A percentile compares a stretch with the other conserved stretches of the same genome.
phyloP scores from a whole-genome alignment of 371 early-diverging fungal genomes.

The Zychaea mexicana region DNA sequence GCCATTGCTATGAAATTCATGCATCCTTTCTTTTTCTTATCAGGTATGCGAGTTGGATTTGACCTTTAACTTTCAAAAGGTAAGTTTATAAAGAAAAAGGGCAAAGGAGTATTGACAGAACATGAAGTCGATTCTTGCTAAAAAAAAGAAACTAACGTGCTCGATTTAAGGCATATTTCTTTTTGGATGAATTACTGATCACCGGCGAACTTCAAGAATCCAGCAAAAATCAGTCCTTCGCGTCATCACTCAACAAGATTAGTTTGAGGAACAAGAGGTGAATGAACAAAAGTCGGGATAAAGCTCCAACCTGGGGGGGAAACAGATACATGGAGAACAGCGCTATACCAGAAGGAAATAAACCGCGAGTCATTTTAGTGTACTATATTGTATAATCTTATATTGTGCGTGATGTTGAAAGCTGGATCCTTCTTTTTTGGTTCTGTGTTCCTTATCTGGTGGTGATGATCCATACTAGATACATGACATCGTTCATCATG shows the following conservation, averaged over 20 bases:
- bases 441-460: too few relatives aligned
- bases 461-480: too few relatives aligned
- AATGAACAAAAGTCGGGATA: slow-evolving; percentile 53
- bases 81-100: slow-evolving; percentile 17
- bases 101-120: too few relatives aligned
- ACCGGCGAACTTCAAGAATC: slow-evolving; percentile 87
- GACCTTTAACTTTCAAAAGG: slow-evolving; percentile 88
- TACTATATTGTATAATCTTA: too few relatives aligned
- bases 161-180: slow-evolving; percentile 86
- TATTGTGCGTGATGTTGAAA: too few relatives aligned
- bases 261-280: slow-evolving; percentile 74
- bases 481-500: too few relatives aligned
- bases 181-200: slow-evolving; percentile 83
- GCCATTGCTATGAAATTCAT: too few relatives aligned
- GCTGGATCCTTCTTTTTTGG: too few relatives aligned
- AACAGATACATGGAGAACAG: neutral
- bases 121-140: too few relatives aligned
- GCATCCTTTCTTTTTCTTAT: neutral
- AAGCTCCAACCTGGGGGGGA: neutral
- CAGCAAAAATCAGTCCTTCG: slow-evolving; percentile 79
- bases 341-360: slow-evolving; percentile 1
- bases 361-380: neutral
- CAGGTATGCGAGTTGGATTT: slow-evolving; percentile 89
- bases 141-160: too few relatives aligned
- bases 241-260: slow-evolving; percentile 77